Base-by-base conservation (phyloP, 805 yeast genomes). In the Isabelozyma gotoi region DNA sequence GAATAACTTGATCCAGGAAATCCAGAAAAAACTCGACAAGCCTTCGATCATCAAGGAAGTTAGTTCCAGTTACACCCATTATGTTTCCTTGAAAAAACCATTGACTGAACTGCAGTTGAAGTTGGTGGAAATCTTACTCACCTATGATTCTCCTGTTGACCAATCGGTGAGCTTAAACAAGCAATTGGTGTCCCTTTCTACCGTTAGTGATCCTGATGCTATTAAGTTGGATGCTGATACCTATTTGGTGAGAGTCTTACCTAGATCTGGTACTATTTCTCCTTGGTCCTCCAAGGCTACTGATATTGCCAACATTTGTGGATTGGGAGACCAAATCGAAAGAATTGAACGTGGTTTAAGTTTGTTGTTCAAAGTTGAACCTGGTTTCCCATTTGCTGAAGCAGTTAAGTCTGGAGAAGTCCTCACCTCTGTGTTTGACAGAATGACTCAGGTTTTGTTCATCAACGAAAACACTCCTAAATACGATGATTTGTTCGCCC, bases 281-380 rank as follows among this genome's bases (percentile, higher is more conserved):
- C 98, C 99, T 27, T 94, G 99, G 99, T 88, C 97, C 7, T 91
- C 98, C 11, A 94, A 94, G 70, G 99, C 99, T 19, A 91, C 99
- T 33, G 92, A 94, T 68, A 94, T 94, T 53, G 79, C 91, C 41
- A 80, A 83, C 44, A 96, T 88, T 44, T 88, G 96, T 69, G 97
- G 97, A 7, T 76, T 94, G 47, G 78, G 74, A 32, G 73, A 76
- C 15, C 78, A 76, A 47, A 74, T 94, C 39, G 88, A 81, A 58
- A 80, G 98, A 56, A 83, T 94, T 44, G 99, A 94, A 73, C 82
- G 99, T 60, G 99, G 99, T 45, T 54, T 84, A 49, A 83, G 94
- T 5, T 68, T 94, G 33, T 66, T 88, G 53, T 72, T 94, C 55
- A 76, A 82, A 49, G 85, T 84, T 21, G 77, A 85, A 52, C 80